Evolutionary conservation across 2,329 filamentous ascomycete species (phyloP), one percentile per base, ranked within the genome.

Genomic region (Microdochium trichocladiopsis): DNA sequence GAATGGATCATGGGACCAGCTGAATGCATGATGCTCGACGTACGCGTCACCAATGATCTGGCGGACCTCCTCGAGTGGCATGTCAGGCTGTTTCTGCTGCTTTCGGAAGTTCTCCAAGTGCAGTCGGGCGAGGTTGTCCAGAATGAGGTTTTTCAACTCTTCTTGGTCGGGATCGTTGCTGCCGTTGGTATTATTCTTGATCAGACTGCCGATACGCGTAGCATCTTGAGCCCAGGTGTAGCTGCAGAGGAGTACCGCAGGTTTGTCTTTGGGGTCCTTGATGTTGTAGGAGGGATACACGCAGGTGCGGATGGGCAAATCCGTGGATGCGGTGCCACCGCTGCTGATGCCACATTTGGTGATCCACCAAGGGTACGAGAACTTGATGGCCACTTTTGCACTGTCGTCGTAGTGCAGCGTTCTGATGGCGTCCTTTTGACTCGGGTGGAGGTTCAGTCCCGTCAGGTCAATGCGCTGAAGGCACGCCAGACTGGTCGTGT

Each of bases 1-100:
- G 9, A 60, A 58, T 0, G 61, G 60, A 33, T 72, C 69, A 11
- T 66, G 61, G 14, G 63, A 65, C 71, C 70, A 73, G 1, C 66
- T 61, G n/a, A 59, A 71, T n/a, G 51, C 54, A 31, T 31, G 14
- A 31, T 31, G 28, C 28, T 31, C 28, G 28, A 31, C 57, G 50
- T 56, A 54, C 51, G 21, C 36, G 23, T 33, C 31, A 33, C 47
- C 23, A 50, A 50, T 33, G 49, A 23, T 16, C 48, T 43, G 10
- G 36, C 51, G 21, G 49, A 50, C 21, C 52, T 52, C 18, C 18
- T 50, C 45, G 2, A 55, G 48, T 18, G 55, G 49, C 31, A 55
- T 48, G 12, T 49, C 49, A 12, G 36, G 28, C 31, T 49, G 28
- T 31, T 51, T 10, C 43, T 31, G 2, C 48, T 31, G 14, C 28